A percentile compares a stretch with the other conserved stretches of the same genome.
Evolutionary conservation across 1,139 yeast genomes (phyloP).

Genomic region (Candida sp.): DNA sequence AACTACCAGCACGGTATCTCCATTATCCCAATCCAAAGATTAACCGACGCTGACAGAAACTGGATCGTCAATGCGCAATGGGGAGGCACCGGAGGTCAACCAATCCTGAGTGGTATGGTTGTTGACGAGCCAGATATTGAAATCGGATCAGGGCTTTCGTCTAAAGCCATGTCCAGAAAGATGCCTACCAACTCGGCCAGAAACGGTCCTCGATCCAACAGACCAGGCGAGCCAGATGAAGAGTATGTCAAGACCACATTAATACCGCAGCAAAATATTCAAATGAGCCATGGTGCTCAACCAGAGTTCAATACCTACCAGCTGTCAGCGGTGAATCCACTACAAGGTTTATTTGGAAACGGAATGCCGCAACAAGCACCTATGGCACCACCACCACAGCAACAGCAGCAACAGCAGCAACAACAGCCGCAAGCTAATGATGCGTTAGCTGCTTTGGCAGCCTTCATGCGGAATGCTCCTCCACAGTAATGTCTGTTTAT

Average conservation of each 20-base stretch:
- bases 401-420: slow-evolving; percentile 15
- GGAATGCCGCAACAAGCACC: slow-evolving; percentile 6
- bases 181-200: slow-evolving; percentile 90
- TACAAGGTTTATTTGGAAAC: slow-evolving; percentile 51
- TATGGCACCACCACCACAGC: slow-evolving; percentile 17
- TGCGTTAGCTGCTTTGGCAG: slow-evolving; percentile 3
- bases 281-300: slow-evolving; percentile 32
- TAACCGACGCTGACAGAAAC: slow-evolving; percentile 91
- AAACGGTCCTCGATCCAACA: slow-evolving; percentile 84
- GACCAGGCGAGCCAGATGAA: slow-evolving; percentile 62
- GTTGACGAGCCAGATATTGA: slow-evolving; percentile 98
- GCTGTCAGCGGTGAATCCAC: slow-evolving; percentile 51
- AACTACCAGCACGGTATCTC: slow-evolving; percentile 92
- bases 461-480: slow-evolving; percentile 21
- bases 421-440: slow-evolving; percentile 11
- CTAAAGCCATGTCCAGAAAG: slow-evolving; percentile 88
- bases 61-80: slow-evolving; percentile 94
- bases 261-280: slow-evolving; percentile 23
- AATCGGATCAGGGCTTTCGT: slow-evolving; percentile 92
- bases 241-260: slow-evolving; percentile 45
- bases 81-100: slow-evolving; percentile 97
- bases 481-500: slow-evolving; percentile 14
- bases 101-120: slow-evolving; percentile 79
- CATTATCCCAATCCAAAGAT: slow-evolving; percentile 80
- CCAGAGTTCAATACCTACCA: slow-evolving; percentile 40